Percentiles rank a stretch among this genome's conserved stretches.
Evolutionary conservation across 73 alveolate genomes (phyloP).

Genomic region (Breviolum minutum): DNA sequence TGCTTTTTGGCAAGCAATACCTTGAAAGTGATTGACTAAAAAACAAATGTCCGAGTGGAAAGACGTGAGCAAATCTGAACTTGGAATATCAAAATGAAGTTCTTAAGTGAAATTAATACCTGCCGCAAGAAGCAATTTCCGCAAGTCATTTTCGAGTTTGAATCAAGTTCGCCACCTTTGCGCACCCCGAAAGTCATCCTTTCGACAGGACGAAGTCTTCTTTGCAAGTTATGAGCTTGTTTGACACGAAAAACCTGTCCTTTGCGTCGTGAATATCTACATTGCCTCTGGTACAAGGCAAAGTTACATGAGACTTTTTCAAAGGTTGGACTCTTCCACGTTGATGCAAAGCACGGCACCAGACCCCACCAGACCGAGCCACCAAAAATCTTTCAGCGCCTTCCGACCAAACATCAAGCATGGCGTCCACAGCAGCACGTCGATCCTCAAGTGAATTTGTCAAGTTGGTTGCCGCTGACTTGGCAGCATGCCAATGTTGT

Average conservation of each 20-base stretch:
- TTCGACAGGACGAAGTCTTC: neutral
- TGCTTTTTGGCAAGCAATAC: too few relatives aligned
- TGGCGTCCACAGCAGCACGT: neutral
- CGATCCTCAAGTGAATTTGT: neutral
- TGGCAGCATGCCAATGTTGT: neutral
- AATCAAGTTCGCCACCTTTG: neutral
- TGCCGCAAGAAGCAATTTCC: neutral
- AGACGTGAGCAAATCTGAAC: too few relatives aligned
- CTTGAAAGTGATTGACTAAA: neutral
- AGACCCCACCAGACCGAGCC: neutral
- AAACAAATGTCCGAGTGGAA: neutral
- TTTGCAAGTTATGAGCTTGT: neutral
- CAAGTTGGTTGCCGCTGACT: neutral
- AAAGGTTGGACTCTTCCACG: conserved; percentile 10
- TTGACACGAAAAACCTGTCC: neutral
- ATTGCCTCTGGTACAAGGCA: neutral
- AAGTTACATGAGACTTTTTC: neutral
- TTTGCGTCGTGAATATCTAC: neutral
- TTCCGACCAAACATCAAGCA: neutral
- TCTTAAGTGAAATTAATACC: neutral
- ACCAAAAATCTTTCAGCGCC: neutral
- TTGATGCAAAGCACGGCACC: neutral
- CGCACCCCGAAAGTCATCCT: neutral
- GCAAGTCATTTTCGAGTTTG: neutral
- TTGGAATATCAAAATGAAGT: neutral